phyloP scores from a whole-genome alignment of 164 flowering plant species.

The Kingdonia uniflora region DNA sequence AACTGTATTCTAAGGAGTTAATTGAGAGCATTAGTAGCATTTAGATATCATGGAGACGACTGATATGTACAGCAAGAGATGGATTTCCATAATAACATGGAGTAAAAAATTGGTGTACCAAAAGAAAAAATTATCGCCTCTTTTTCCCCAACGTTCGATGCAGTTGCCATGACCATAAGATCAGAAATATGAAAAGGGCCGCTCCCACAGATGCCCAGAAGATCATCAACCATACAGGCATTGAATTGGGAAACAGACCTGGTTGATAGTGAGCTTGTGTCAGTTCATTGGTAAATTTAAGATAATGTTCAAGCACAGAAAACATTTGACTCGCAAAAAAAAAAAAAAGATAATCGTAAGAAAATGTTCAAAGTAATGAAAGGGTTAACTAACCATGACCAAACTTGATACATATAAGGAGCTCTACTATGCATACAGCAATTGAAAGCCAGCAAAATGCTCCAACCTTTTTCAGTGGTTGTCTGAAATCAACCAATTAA shows the following conservation, averaged over 20 bases:
- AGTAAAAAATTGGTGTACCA: conserved; percentile 26
- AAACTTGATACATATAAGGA: conserved; percentile 95
- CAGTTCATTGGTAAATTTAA: no score
- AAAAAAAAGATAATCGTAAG: not conserved
- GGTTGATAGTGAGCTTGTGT: conserved; percentile 4
- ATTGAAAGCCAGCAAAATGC: conserved; percentile 95
- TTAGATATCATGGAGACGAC: conserved; percentile 34
- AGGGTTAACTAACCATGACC: conserved; percentile 61
- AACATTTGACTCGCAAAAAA: no score
- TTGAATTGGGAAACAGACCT: conserved; percentile 81
- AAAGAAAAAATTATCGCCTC: conserved; percentile 27
- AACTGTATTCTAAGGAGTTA: conserved; percentile 15
- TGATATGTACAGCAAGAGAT: conserved; percentile 39
- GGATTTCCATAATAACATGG: conserved; percentile 15
- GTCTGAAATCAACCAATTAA: conserved; percentile 22
- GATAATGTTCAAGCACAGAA: no score
- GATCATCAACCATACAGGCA: conserved; percentile 71
- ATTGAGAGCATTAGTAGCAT: conserved; percentile 20
- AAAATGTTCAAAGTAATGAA: not conserved
- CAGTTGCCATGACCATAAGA: conserved; percentile 74
- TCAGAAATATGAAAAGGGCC: conserved; percentile 37
- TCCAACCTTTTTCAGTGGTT: conserved; percentile 72
- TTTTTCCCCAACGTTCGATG: conserved; percentile 47
- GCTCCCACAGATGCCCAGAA: conserved; percentile 58
- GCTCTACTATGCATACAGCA: conserved; percentile 92